Evolutionary conservation across 768 basidiomycete species (phyloP).

Genomic region (Hypholoma sublateritium): DNA sequence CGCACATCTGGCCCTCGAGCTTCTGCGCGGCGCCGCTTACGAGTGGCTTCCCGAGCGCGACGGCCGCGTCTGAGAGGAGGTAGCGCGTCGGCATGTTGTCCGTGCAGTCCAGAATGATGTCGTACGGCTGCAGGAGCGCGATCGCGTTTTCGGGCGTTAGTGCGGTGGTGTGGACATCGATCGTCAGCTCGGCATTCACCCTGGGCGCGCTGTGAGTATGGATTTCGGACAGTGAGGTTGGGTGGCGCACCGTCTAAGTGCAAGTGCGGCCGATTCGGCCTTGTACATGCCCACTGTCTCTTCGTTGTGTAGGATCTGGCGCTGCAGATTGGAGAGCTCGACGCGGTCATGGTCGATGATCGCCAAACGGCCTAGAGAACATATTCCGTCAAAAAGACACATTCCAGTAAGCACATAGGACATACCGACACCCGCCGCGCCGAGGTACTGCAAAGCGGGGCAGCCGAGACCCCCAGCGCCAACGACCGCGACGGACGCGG

Average conservation of each 20-base stretch:
- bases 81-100: slow-evolving; percentile 93
- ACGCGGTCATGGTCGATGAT: slow-evolving; percentile 90
- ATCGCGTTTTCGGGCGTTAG: slow-evolving; percentile 66
- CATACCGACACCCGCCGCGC: slow-evolving; percentile 88
- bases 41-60: slow-evolving; percentile 74
- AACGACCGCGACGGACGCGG: slow-evolving; percentile 78
- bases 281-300: slow-evolving; percentile 78
- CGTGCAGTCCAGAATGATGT: slow-evolving; percentile 89
- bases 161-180: slow-evolving; percentile 54
- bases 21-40: slow-evolving; percentile 92
- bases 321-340: slow-evolving; percentile 85
- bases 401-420: background rate
- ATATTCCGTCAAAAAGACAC: background rate
- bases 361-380: slow-evolving; percentile 68
- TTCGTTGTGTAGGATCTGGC: slow-evolving; percentile 87
- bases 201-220: slow-evolving; percentile 38
- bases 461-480: slow-evolving; percentile 97
- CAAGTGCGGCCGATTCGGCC: slow-evolving; percentile 75
- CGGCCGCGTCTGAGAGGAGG: slow-evolving; percentile 85
- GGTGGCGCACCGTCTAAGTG: slow-evolving; percentile 56
- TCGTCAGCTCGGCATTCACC: slow-evolving; percentile 66
- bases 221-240: background rate
- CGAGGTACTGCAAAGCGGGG: slow-evolving; percentile 92
- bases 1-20: slow-evolving; percentile 78
- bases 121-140: slow-evolving; percentile 58